Base-by-base conservation (phyloP, 2,329 filamentous ascomycete species). In the Peltaster fructicola region DNA sequence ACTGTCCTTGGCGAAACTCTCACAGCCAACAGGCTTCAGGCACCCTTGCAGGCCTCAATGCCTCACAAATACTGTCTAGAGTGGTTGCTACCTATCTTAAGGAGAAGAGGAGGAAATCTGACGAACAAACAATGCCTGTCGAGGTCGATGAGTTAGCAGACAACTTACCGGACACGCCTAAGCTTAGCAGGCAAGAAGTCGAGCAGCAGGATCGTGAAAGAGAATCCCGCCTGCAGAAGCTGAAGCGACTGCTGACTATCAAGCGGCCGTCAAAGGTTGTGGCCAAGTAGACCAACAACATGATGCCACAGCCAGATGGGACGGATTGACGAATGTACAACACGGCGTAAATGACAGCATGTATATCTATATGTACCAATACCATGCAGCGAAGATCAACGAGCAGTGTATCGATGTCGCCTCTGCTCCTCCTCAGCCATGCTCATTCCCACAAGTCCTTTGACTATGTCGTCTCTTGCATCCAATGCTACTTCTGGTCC, bases 1-100 rank as follows among this genome's bases (percentile, higher is more conserved):
- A 52, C 27, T 52, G 48, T 24, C 48, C 48, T 4, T 52, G 45
- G 45, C 44, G 45, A 20, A 51, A 47, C 25, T 16, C 46, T 5
- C 25, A 23, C 12, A 39, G 38, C 2, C 48, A 52, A 30, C 35
- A 38, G 11, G 45, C 43, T 4, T 39, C 40, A 2, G 48, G 47
- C 7, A 47, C 36, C 16, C 33, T 48, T 22, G 34, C 25, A 8
- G 43, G 41, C 3, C 29, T 43, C 5, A 47, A 48, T 15, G 48
- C 47, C 4, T 35, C 33, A 24, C 31, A 44, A 17, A 46, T 51
- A 18, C 24, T 51, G 10, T 38, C 40, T 4, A 35, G 35, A n/a
- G 40, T 48, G 5, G 37, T 43, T 7, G 33, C 40, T 3, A 44
- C 44, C 1, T 43, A 36, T 20, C 40, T 38, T 7, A 33, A 43